Conservation (phyloP, 768 basidiomycete genomes). For the Sistotremastrum niveocremeum region DNA sequence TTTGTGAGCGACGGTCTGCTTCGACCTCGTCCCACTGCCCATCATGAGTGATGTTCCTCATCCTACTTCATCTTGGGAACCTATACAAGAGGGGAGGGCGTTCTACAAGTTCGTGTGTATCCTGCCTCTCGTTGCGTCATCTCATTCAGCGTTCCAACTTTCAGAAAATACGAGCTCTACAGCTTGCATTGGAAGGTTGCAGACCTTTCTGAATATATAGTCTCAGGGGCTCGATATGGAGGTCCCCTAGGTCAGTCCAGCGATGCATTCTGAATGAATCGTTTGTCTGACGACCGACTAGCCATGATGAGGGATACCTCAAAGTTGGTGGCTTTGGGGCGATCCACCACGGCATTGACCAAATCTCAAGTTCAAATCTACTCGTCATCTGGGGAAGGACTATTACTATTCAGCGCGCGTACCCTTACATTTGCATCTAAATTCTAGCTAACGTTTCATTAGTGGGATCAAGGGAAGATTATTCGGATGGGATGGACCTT, state of each 20-base stretch:
- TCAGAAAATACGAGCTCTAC: constrained; percentile 61
- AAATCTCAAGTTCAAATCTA: constrained; percentile 81
- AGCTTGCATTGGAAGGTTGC: constrained; percentile 67
- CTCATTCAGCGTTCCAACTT: neutral
- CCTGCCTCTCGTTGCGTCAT: neutral
- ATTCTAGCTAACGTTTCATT: constrained; percentile 9
- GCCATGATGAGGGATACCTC: constrained; percentile 80
- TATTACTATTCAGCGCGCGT: constrained; percentile 62
- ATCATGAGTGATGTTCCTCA: constrained; percentile 19
- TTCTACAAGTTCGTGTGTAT: constrained; percentile 50
- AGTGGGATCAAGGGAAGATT: constrained; percentile 90
- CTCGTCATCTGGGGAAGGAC: constrained; percentile 69
- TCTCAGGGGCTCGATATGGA: constrained; percentile 73
- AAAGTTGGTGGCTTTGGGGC: constrained; percentile 63
- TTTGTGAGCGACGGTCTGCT: neutral
- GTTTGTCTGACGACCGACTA: constrained; percentile 17
- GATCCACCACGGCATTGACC: constrained; percentile 37
- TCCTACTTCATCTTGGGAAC: constrained; percentile 77
- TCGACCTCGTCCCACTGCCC: neutral
- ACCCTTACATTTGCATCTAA: constrained; percentile 10
- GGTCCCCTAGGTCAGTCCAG: constrained; percentile 70
- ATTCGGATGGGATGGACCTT: constrained; percentile 72
- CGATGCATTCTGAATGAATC: neutral
- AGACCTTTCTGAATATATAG: constrained; percentile 62
- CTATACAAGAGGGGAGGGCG: constrained; percentile 74